A percentile compares a stretch with the other conserved stretches of the same genome.
Conservation (phyloP, 441 rosid genomes). For the Daphne laureola region DNA sequence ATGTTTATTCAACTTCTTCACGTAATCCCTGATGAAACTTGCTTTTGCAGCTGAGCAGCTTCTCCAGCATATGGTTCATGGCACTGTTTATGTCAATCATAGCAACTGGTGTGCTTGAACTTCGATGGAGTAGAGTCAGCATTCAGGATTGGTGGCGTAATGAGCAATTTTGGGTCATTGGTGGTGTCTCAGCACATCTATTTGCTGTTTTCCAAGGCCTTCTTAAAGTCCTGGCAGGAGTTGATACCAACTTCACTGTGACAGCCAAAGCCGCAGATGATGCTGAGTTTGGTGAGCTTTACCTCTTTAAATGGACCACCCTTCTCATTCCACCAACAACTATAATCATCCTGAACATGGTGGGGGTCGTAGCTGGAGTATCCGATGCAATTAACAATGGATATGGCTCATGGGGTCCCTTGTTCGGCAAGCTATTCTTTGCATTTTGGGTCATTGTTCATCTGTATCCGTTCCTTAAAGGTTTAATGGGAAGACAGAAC, state of each 20-base stretch:
- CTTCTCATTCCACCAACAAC: conserved; percentile 91
- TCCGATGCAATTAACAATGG: conserved; percentile 90
- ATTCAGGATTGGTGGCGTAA: conserved; percentile 86
- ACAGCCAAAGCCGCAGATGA: conserved; percentile 80
- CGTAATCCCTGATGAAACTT: background rate
- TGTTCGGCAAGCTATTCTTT: conserved; percentile 85
- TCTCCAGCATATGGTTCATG: conserved; percentile 66
- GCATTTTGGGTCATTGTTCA: conserved; percentile 94
- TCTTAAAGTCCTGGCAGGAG: conserved; percentile 82
- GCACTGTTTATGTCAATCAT: conserved; percentile 82
- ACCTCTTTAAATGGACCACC: conserved; percentile 91
- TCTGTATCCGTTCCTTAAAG: conserved; percentile 93
- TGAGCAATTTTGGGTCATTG: conserved; percentile 94
- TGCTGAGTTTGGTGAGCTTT: conserved; percentile 76
- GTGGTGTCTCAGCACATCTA: conserved; percentile 90
- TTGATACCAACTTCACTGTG: conserved; percentile 88
- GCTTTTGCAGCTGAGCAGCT: conserved; percentile 54
- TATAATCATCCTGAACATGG: conserved; percentile 73
- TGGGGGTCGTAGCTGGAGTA: conserved; percentile 82
- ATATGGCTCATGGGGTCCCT: conserved; percentile 84
- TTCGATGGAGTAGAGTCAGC: conserved; percentile 86
- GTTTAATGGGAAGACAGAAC: conserved; percentile 79
- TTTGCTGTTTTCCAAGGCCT: conserved; percentile 91
- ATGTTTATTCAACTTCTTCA: too few relatives aligned
- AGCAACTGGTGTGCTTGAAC: conserved; percentile 75